phyloP scores from a whole-genome alignment of 2,329 filamentous ascomycete species.

The Paecilomyces variotii region DNA sequence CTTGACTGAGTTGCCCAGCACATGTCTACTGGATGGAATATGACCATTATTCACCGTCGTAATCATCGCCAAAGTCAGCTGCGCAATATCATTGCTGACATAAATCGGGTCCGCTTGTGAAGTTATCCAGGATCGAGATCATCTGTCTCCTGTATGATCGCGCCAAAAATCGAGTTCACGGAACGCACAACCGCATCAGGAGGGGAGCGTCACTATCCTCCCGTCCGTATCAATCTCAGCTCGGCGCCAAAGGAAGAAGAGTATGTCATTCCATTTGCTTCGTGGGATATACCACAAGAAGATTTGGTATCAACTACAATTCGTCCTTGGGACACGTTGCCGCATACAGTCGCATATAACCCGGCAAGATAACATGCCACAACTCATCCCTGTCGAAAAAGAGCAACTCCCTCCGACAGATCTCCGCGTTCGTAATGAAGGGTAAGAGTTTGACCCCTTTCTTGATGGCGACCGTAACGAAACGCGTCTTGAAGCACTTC shows the following conservation, averaged over 20 bases:
- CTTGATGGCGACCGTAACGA: neutral
- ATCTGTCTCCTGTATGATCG: neutral
- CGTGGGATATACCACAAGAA: neutral
- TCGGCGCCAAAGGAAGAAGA: too few relatives aligned
- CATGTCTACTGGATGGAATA: too few relatives aligned
- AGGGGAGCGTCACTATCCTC: too few relatives aligned
- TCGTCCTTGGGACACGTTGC: neutral
- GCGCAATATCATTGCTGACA: neutral
- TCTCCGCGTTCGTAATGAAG: neutral
- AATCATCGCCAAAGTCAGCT: neutral
- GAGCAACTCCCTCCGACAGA: neutral
- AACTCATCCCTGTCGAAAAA: neutral
- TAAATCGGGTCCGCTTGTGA: neutral
- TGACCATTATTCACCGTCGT: too few relatives aligned
- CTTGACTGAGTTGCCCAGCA: too few relatives aligned
- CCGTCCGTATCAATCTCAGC: too few relatives aligned
- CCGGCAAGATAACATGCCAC: neutral
- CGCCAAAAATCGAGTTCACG: neutral
- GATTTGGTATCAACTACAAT: neutral
- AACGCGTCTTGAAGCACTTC: neutral
- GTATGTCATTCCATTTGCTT: too few relatives aligned
- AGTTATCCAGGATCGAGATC: neutral
- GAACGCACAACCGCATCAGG: too few relatives aligned
- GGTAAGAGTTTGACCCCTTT: neutral
- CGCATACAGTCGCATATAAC: neutral